Percentiles rank a stretch among this genome's conserved stretches.
Evolutionary conservation across 2,329 filamentous ascomycete genomes (phyloP).

Genomic region (Thelonectria discophora): DNA sequence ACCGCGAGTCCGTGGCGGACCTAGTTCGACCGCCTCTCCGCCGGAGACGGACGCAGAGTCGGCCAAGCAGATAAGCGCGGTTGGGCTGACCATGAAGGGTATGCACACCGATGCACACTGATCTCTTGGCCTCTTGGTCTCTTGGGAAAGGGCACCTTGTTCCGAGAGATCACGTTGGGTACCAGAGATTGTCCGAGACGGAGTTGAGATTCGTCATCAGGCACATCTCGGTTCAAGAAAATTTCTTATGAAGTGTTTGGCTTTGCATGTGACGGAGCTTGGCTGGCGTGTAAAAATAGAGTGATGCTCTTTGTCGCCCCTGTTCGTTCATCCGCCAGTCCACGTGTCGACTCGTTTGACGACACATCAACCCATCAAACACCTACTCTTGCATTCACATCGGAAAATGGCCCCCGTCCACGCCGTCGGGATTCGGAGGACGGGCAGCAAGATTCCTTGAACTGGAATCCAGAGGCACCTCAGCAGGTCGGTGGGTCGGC

Average conservation of each 20-base stretch:
- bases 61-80: not conserved
- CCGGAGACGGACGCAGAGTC: not conserved
- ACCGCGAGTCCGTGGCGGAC: not conserved
- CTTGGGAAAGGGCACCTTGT: not conserved
- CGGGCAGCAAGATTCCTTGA: not conserved
- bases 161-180: not conserved
- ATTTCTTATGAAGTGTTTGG: not conserved
- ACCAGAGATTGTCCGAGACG: not conserved
- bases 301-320: not conserved
- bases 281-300: not conserved
- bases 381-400: not conserved
- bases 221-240: not conserved
- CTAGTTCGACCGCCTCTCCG: not conserved
- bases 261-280: not conserved
- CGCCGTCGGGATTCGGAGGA: not conserved
- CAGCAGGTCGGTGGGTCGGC: not conserved
- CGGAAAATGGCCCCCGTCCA: not conserved
- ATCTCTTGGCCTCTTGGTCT: not conserved
- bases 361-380: not conserved
- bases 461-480: not conserved
- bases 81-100: not conserved
- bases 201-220: constrained; percentile 1
- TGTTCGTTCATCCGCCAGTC: not conserved
- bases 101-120: not conserved
- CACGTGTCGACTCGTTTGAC: not conserved